A percentile compares a stretch with the other conserved stretches of the same genome.
These are phyloP conservation scores for Farysia itapuensis DNA, from an alignment of 1,284 basidiomycete genomes.

Conservation along the genomic window DNA sequence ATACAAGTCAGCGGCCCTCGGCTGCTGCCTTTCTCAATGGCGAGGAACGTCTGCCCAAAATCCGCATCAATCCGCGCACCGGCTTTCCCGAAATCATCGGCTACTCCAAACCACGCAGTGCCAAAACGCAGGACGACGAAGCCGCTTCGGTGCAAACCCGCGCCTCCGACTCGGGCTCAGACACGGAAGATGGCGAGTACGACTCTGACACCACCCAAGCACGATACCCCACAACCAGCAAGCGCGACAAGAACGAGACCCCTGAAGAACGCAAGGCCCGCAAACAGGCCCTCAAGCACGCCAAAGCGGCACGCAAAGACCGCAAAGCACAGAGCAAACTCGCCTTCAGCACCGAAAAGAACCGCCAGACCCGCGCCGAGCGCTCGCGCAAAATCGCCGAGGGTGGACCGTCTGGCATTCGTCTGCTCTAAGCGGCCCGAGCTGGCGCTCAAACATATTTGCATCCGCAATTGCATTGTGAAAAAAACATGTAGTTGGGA, in stretches of 20 bases:
- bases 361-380: conserved; percentile 43
- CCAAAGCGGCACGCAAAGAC: conserved; percentile 45
- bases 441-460: no score
- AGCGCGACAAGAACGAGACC: conserved; percentile 65
- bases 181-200: conserved; percentile 22
- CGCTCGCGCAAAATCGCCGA: conserved; percentile 34
- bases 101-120: conserved; percentile 30
- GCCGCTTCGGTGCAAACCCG: conserved; percentile 2
- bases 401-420: conserved; percentile 33
- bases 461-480: no score
- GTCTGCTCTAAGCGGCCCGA: conserved; percentile 33
- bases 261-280: conserved; percentile 83
- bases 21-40: conserved; percentile 28
- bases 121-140: not conserved
- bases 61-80: conserved; percentile 50
- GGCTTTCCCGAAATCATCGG: conserved; percentile 51
- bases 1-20: conserved; percentile 15
- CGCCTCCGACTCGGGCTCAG: conserved; percentile 17
- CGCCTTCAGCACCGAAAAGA: conserved; percentile 42
- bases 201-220: conserved; percentile 33
- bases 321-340: conserved; percentile 45
- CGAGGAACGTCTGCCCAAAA: conserved; percentile 42
- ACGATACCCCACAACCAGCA: conserved; percentile 14
- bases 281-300: conserved; percentile 80
- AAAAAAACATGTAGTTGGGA: no score